Evolutionary conservation across 495 filamentous ascomycete genomes (phyloP), one percentile per base, ranked within the genome.

Genomic region (Tuber magnatum): DNA sequence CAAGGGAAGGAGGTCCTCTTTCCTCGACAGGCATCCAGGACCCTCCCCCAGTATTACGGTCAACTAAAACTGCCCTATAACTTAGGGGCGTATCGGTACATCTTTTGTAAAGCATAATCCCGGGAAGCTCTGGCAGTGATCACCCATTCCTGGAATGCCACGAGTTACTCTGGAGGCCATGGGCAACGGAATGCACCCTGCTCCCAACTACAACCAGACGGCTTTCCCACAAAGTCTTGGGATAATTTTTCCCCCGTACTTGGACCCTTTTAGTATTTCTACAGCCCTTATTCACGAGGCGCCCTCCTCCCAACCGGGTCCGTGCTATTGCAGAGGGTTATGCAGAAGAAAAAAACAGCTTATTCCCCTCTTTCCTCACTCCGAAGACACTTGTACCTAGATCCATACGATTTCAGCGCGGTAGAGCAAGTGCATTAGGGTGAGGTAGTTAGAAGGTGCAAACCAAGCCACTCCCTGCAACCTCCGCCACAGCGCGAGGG

Each of bases 401-500:
- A 61, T 14, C 56, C 1, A 65, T 65, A 12, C 6, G 14, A 65
- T 9, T 65, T 35, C 56, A 65, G 28, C 18, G 16, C 28, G 56
- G 28, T 65, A 35, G 56, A 35, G 28, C 56, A 65, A 20, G 28
- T 65, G 56, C 56, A 35, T 65, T 16, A 20, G 28, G 56, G 32
- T 65, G 5, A 65, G 14, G 56, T 65, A 32, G 56, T 65, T 16
- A 16, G 2, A 65, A 56, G 0, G n/a, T 14, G 18, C 56, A 28
- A 65, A 18, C 56, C 56, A 65, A 65, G 56, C 56, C 56, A 65
- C 56, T 61, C 32, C 28, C n/a, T 61, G 56, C 56, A 61, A 32
- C 56, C 56, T 65, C 28, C 32, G 56, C 56, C 56, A 65, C 56
- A 65, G 56, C 28, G 14, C 56, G 32, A 65, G 28, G 56, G 56